Evolutionary conservation across 805 yeast genomes (phyloP).

Genomic region (Starmera dryadoides): DNA sequence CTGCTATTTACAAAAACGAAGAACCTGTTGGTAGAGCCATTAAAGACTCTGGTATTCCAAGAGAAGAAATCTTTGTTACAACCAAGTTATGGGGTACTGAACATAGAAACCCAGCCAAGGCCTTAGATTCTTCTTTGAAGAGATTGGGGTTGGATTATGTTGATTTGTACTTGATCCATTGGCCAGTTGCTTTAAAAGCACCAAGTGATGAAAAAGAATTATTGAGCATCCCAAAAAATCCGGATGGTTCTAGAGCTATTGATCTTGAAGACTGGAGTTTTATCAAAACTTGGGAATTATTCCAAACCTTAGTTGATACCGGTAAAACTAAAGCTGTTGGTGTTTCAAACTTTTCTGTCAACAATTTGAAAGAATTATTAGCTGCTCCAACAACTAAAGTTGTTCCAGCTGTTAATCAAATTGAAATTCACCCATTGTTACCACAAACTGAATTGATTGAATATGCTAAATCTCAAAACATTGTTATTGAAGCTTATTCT

Average conservation of each 20-base stretch:
- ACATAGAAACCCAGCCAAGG: constrained; percentile 39
- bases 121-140: constrained; percentile 47
- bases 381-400: constrained; percentile 38
- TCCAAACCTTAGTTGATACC: constrained; percentile 51
- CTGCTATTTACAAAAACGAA: constrained; percentile 63
- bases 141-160: constrained; percentile 64
- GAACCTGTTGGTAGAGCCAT: constrained; percentile 52
- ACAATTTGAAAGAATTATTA: constrained; percentile 43
- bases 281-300: constrained; percentile 51
- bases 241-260: constrained; percentile 30
- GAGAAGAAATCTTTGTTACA: constrained; percentile 58
- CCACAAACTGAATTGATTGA: constrained; percentile 55
- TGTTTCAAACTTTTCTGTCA: constrained; percentile 62
- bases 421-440: constrained; percentile 69
- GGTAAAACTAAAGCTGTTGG: constrained; percentile 64
- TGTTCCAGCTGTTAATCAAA: constrained; percentile 67
- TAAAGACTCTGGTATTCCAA: constrained; percentile 48
- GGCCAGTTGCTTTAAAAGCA: constrained; percentile 57
- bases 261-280: constrained; percentile 32
- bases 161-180: constrained; percentile 70
- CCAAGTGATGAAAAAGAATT: constrained; percentile 25
- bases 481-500: constrained; percentile 63
- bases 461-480: constrained; percentile 42
- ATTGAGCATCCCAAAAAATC: constrained; percentile 24
- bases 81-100: constrained; percentile 57